Conservation (phyloP, 2,329 filamentous ascomycete genomes). For the Tolypocladium tundrense region DNA sequence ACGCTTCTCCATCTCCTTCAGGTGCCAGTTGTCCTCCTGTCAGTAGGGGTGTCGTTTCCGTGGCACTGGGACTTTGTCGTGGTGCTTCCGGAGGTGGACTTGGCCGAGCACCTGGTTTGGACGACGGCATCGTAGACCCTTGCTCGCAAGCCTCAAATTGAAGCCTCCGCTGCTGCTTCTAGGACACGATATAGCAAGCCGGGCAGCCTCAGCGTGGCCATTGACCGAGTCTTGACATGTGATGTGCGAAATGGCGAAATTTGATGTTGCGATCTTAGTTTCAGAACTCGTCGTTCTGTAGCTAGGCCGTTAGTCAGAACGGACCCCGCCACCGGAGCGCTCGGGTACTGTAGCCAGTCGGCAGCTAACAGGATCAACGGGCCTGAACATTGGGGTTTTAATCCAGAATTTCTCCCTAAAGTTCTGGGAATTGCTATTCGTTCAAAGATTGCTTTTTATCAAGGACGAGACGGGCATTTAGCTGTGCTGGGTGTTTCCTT, state of each 20-base stretch:
- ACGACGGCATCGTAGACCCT: not conserved
- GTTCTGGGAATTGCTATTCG: too few relatives aligned
- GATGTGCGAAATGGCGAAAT: not conserved
- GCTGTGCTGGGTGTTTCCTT: too few relatives aligned
- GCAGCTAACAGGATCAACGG: not conserved
- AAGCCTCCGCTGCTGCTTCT: not conserved
- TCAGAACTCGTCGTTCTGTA: not conserved
- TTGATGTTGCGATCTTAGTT: not conserved
- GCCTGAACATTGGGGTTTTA: too few relatives aligned
- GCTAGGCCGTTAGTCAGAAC: not conserved
- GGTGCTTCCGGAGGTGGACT: not conserved
- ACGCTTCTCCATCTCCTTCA: not conserved
- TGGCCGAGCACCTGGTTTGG: not conserved
- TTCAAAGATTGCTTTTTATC: too few relatives aligned
- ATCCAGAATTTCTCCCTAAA: too few relatives aligned
- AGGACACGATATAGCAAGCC: not conserved
- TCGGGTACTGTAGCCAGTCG: not conserved
- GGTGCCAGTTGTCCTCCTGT: not conserved
- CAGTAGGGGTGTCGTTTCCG: not conserved
- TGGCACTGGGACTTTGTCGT: not conserved
- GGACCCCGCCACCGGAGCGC: not conserved
- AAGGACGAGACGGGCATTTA: too few relatives aligned
- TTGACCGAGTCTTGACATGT: not conserved
- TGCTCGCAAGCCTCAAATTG: not conserved
- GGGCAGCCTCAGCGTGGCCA: not conserved